Evolutionary conservation across 208 protist genomes (phyloP).

Genomic region (Wallacemonas sp.): DNA sequence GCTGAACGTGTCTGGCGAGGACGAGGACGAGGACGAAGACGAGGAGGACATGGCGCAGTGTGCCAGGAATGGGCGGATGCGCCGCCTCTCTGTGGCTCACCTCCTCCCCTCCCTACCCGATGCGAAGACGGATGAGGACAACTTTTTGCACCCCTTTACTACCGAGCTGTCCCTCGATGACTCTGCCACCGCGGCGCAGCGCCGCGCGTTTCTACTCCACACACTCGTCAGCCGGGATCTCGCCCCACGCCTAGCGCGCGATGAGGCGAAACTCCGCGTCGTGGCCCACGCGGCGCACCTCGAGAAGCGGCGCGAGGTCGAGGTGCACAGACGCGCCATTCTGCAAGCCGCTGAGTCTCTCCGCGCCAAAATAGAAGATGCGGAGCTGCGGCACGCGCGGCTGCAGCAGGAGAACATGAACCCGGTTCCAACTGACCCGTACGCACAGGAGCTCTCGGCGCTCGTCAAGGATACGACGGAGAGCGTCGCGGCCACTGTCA

Average conservation of each 20-base stretch:
- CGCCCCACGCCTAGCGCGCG: slow-evolving; percentile 22
- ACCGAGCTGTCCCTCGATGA: slow-evolving; percentile 16
- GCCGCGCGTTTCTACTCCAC: slow-evolving; percentile 33
- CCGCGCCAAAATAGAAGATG: slow-evolving; percentile 32
- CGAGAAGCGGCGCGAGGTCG: slow-evolving; percentile 32
- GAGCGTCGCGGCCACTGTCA: slow-evolving; percentile 35
- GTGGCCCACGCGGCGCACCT: slow-evolving; percentile 31
- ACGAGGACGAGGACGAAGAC: slow-evolving; percentile 3
- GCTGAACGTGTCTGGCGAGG: slow-evolving; percentile 10
- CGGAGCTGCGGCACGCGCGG: slow-evolving; percentile 38
- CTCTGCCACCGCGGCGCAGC: slow-evolving; percentile 15
- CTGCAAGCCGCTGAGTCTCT: slow-evolving; percentile 37
- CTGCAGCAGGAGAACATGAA: slow-evolving; percentile 68
- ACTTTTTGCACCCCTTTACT: neutral
- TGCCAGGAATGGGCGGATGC: too few relatives aligned
- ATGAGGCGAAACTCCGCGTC: slow-evolving; percentile 38
- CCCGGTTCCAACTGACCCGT: slow-evolving; percentile 68
- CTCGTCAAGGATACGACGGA: slow-evolving; percentile 59
- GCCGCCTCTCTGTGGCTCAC: too few relatives aligned
- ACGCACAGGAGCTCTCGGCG: slow-evolving; percentile 60
- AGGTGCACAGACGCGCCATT: slow-evolving; percentile 15
- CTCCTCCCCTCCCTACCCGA: slow-evolving; percentile 26
- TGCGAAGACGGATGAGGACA: slow-evolving; percentile 20
- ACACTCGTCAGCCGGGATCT: slow-evolving; percentile 35
- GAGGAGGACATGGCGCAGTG: too few relatives aligned